Conservation (phyloP, 2,329 filamentous ascomycete genomes). For the Fusarium aywerte region DNA sequence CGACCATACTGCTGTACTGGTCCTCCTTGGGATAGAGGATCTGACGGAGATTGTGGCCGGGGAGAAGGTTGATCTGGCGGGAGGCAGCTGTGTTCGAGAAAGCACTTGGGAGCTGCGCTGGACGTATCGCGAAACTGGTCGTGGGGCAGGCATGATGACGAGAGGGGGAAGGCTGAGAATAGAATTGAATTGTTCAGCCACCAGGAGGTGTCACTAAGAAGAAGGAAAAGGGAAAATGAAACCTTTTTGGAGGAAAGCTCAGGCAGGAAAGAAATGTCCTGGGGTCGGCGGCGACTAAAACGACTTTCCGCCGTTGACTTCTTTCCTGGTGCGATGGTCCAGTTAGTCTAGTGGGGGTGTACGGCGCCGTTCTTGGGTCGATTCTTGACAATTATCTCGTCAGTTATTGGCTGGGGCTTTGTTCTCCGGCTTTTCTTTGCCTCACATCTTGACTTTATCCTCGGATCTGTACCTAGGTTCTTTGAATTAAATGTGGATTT, state of each 20-base stretch:
- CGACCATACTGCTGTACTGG: constrained; percentile 32
- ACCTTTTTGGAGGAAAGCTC: constrained; percentile 13
- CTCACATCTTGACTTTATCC: background rate
- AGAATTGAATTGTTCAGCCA: constrained; percentile 44
- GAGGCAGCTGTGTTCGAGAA: constrained; percentile 46
- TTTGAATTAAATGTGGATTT: background rate
- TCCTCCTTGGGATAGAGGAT: constrained; percentile 25
- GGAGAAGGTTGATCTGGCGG: constrained; percentile 40
- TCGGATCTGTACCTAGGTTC: constrained; percentile 11
- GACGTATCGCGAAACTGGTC: constrained; percentile 54
- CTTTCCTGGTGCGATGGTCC: constrained; percentile 19
- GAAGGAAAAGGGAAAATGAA: background rate
- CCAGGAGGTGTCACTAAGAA: constrained; percentile 2
- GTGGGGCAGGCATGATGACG: constrained; percentile 50
- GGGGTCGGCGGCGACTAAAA: constrained; percentile 33
- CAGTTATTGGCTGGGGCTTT: constrained; percentile 35
- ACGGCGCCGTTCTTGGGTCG: constrained; percentile 15
- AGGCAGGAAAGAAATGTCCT: constrained; percentile 8
- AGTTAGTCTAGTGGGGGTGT: constrained; percentile 23
- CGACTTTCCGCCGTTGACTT: constrained; percentile 35
- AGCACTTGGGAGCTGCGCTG: constrained; percentile 53
- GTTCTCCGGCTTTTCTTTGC: background rate
- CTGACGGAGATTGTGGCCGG: constrained; percentile 36
- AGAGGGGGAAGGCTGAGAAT: background rate
- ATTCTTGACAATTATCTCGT: constrained; percentile 42